These are phyloP conservation scores for Elaphomyces granulatus DNA, from an alignment of 495 filamentous ascomycete genomes.

Conservation along the genomic window DNA sequence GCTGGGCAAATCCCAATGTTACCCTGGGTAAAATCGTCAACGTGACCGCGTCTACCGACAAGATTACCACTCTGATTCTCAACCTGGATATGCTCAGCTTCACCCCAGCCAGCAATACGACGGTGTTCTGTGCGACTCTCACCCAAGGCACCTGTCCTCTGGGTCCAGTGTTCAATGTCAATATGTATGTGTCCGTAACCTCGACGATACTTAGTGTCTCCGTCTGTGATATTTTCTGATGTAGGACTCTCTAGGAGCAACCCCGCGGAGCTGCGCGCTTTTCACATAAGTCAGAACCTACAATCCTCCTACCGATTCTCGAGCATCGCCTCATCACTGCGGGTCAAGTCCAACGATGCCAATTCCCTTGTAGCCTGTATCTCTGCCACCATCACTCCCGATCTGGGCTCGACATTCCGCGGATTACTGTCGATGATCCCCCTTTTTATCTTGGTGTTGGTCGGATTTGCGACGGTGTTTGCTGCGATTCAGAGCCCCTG, in stretches of 20 bases:
- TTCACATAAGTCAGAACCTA: slow-evolving; percentile 65
- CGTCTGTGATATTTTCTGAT: no score
- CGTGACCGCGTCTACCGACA: slow-evolving; percentile 34
- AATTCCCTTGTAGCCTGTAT: slow-evolving; percentile 61
- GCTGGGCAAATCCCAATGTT: slow-evolving; percentile 39
- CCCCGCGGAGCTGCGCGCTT: slow-evolving; percentile 45
- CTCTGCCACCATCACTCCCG: slow-evolving; percentile 65
- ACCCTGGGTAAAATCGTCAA: slow-evolving; percentile 67
- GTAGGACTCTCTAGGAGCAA: slow-evolving; percentile 36
- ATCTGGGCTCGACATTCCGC: slow-evolving; percentile 48
- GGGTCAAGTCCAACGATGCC: slow-evolving; percentile 58
- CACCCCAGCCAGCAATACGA: slow-evolving; percentile 39
- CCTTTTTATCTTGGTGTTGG: slow-evolving; percentile 58
- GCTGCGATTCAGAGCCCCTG: slow-evolving; percentile 86
- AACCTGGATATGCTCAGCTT: slow-evolving; percentile 61
- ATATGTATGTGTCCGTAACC: slow-evolving; percentile 35
- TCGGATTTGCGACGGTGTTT: slow-evolving; percentile 65
- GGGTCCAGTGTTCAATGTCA: slow-evolving; percentile 50
- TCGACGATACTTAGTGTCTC: no score
- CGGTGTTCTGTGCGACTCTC: slow-evolving; percentile 48
- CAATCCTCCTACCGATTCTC: slow-evolving; percentile 71
- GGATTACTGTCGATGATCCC: slow-evolving; percentile 66
- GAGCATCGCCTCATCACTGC: slow-evolving; percentile 55
- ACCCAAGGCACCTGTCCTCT: slow-evolving; percentile 58
- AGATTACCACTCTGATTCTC: slow-evolving; percentile 51